Percentiles rank a stretch among this genome's conserved stretches.
phyloP scores from a whole-genome alignment of 371 early-diverging fungal genomes.

The Rhizomucor pusillus region DNA sequence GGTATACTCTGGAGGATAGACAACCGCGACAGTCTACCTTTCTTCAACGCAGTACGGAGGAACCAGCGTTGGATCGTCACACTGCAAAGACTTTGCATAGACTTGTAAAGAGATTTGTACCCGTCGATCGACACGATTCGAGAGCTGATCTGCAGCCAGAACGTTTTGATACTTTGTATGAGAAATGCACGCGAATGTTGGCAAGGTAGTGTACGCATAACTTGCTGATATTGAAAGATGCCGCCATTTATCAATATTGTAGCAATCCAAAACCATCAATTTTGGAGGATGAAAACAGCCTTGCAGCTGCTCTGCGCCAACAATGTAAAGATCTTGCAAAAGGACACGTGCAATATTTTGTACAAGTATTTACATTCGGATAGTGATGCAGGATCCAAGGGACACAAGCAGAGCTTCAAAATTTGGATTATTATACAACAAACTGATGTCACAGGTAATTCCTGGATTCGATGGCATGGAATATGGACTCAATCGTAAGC shows the following conservation, averaged over 20 bases:
- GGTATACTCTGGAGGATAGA: background rate
- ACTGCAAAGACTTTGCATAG: slow-evolving; percentile 12
- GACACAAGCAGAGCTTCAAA: slow-evolving; percentile 54
- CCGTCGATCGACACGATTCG: slow-evolving; percentile 5
- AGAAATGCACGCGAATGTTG: slow-evolving; percentile 41
- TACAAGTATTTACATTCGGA: background rate
- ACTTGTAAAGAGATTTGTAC: slow-evolving; percentile 9
- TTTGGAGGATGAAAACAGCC: slow-evolving; percentile 56
- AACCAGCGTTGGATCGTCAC: slow-evolving; percentile 8
- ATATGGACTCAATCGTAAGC: background rate
- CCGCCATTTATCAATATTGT: background rate
- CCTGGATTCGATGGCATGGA: background rate
- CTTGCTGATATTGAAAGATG: background rate
- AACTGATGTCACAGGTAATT: slow-evolving; percentile 57
- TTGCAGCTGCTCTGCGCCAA: slow-evolving; percentile 68
- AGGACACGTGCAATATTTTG: background rate
- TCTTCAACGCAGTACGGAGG: background rate
- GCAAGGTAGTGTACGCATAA: slow-evolving; percentile 30
- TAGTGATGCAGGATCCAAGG: slow-evolving; percentile 50
- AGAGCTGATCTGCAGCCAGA: slow-evolving; percentile 8
- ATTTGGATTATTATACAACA: slow-evolving; percentile 64
- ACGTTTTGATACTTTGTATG: slow-evolving; percentile 26
- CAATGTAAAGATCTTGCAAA: slow-evolving; percentile 41
- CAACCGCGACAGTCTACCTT: slow-evolving; percentile 1
- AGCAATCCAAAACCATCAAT: slow-evolving; percentile 64